Evolutionary conservation across 345 rosid species (phyloP).

Genomic region (Eucalyptus melliodora): DNA sequence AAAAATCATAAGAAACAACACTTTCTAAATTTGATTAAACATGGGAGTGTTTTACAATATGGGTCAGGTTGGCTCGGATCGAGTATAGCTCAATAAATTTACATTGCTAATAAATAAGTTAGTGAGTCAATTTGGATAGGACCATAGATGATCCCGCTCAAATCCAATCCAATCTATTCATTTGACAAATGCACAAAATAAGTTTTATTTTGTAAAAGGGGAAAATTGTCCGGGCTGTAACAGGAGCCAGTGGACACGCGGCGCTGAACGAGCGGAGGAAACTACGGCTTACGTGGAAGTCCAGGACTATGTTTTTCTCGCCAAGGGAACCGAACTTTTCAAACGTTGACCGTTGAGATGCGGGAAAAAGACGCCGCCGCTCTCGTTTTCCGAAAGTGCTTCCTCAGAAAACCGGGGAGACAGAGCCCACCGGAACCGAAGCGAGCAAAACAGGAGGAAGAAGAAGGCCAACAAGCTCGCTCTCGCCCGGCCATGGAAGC

Average conservation of each 20-base stretch:
- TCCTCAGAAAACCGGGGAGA: neutral
- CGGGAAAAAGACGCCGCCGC: neutral
- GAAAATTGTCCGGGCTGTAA: too few relatives aligned
- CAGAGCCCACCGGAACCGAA: neutral
- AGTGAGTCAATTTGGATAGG: too few relatives aligned
- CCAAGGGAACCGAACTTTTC: neutral
- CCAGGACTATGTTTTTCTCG: neutral
- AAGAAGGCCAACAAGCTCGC: neutral
- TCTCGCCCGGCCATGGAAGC: neutral
- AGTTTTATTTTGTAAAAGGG: too few relatives aligned
- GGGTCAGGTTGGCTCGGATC: fast-evolving
- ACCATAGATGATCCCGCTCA: too few relatives aligned
- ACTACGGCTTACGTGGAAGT: too few relatives aligned
- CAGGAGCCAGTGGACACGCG: neutral
- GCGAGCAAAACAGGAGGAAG: neutral
- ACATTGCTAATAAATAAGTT: too few relatives aligned
- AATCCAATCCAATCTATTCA: fast-evolving
- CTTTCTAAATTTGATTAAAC: too few relatives aligned
- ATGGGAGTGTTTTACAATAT: too few relatives aligned
- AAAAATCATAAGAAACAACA: too few relatives aligned
- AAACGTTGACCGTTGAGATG: neutral
- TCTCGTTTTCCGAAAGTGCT: neutral
- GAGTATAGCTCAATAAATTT: too few relatives aligned
- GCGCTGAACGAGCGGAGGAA: neutral
- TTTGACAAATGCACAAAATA: too few relatives aligned